Evolutionary conservation across 352 stramenopile genomes (phyloP), one percentile per base, ranked within the genome.

Genomic region (Blastocystis sp.): DNA sequence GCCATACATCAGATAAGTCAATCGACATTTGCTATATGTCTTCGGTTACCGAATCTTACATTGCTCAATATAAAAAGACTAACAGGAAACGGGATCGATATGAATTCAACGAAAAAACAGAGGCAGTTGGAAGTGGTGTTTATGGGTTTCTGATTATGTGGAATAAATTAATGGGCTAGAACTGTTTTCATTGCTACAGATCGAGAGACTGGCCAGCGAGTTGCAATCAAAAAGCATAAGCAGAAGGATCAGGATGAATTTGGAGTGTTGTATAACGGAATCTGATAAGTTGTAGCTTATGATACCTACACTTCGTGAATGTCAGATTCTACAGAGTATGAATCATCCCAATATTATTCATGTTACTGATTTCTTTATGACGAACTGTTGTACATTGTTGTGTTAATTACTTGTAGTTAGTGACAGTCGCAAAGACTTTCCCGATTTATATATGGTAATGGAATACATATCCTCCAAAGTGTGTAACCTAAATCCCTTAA

Each of bases 371-470:
- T 84, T 58, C 27, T 84, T 84, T 44, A 84, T 84, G 53, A 54
- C 53, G 4, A 37, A 53, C 15, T 84, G 73, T 84, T 68, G 0
- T 1, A 51, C 17, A 5, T 66, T 35, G 27, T 22, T 15, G 19
- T 35, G 6, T 19, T 6, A 19, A 2, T 35, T 5, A 81, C 9
- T 48, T 48, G 22, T 81, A 81, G 69, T 62, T 40, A 62, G 44
- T 60, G 48, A 62, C 30, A 44, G 35, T 69, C 73, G 53, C 19
- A 66, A 58, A 33, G 42, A 84, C 11, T 84, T 69, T 84, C 73
- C 73, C 13, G 73, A 84, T 42, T 53, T 84, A 37, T 84, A 84
- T 44, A 84, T 84, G 73, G 73, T 84, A 42, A 84, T 84, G 73
- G 73, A 84, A 30, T 84, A 69, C 73, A 84, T 84, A 84, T 84